phyloP scores from a whole-genome alignment of 2,329 filamentous ascomycete genomes.

The Pestalotiopsis sp. region DNA sequence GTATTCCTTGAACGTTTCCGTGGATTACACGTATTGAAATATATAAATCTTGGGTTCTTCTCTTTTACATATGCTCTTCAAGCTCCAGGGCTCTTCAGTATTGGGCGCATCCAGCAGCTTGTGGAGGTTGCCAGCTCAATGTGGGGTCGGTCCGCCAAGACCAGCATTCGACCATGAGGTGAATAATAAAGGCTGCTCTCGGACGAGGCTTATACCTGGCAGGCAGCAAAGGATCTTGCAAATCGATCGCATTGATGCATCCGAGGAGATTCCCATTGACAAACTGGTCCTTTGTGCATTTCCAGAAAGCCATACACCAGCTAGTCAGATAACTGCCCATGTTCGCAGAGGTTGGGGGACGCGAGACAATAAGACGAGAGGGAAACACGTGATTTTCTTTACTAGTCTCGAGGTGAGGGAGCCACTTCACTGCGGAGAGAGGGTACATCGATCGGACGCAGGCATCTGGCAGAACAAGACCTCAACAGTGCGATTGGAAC shows the following conservation, averaged over 20 bases:
- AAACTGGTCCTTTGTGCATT: not conserved
- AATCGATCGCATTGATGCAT: not conserved
- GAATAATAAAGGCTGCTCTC: not conserved
- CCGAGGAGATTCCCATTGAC: not conserved
- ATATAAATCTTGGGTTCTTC: not conserved
- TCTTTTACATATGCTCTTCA: not conserved
- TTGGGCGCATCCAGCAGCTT: not conserved
- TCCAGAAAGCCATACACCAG: not conserved
- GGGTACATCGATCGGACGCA: slow-evolving; percentile 2
- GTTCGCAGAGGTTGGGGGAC: not conserved
- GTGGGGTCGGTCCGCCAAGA: slow-evolving; percentile 5
- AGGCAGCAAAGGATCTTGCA: not conserved
- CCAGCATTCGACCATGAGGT: slow-evolving; percentile 3
- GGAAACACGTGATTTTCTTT: slow-evolving; percentile 5
- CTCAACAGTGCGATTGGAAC: not conserved
- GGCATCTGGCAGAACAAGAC: not conserved
- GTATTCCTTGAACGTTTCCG: no score
- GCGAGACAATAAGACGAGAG: not conserved
- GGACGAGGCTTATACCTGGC: not conserved
- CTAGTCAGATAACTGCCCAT: not conserved
- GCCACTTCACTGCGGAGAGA: not conserved
- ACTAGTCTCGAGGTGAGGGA: not conserved
- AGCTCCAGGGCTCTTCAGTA: not conserved
- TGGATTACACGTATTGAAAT: no score
- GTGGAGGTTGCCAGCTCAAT: slow-evolving; percentile 1